phyloP scores from a whole-genome alignment of 352 stramenopile species.

The Globisporangium mamillatum region DNA sequence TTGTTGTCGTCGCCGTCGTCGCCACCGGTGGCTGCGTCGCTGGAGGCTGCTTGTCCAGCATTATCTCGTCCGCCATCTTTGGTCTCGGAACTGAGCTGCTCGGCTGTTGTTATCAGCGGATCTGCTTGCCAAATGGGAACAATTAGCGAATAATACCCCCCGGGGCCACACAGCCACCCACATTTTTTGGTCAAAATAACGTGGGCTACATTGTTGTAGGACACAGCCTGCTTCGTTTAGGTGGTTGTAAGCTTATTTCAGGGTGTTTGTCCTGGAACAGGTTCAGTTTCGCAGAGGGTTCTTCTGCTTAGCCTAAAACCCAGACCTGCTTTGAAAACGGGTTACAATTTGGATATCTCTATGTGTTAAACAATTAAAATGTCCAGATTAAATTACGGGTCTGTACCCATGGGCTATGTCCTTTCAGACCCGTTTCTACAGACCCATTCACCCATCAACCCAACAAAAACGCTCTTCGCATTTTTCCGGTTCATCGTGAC shows the following conservation, averaged over 20 bases:
- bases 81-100: background rate
- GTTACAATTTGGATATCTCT: background rate
- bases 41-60: background rate
- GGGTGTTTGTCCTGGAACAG: background rate
- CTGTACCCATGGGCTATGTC: background rate
- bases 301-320: background rate
- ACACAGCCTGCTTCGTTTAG: background rate
- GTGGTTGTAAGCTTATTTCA: background rate
- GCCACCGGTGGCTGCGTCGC: background rate
- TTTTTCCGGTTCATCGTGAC: conserved; percentile 7
- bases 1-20: background rate
- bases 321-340: background rate
- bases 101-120: background rate
- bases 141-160: conserved; percentile 4
- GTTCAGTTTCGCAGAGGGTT: background rate
- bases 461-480: background rate
- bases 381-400: background rate
- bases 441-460: conserved; percentile 2
- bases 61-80: conserved; percentile 1
- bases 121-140: background rate
- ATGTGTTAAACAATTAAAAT: background rate
- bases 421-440: background rate
- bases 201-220: background rate
- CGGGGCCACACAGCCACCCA: background rate
- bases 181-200: background rate